These are phyloP conservation scores for Cochlearia excelsa DNA, from an alignment of 345 rosid genomes.

Conservation along the genomic window DNA sequence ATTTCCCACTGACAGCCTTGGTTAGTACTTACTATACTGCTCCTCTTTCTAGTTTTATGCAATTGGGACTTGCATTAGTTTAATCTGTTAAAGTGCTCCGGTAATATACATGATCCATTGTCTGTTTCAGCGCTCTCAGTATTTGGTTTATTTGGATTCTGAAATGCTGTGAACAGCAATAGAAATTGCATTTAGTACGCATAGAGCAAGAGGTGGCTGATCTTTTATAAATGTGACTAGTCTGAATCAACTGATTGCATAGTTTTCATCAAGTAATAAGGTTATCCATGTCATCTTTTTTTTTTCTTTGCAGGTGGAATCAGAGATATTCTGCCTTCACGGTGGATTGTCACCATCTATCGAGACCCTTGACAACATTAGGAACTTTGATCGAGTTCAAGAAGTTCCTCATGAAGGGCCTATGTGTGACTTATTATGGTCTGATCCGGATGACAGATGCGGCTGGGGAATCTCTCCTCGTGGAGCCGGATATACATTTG, in stretches of 20 bases:
- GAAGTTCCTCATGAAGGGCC: conserved; percentile 99
- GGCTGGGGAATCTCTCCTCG: conserved; percentile 99
- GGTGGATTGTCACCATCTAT: conserved; percentile 98
- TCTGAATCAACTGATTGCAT: not conserved
- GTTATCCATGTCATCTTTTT: conserved; percentile 7
- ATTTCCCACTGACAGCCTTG: conserved; percentile 96
- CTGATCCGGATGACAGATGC: conserved; percentile 97
- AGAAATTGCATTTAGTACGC: conserved; percentile 7
- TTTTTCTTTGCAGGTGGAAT: conserved; percentile 67
- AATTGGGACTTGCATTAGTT: conserved; percentile 1
- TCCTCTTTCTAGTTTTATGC: conserved; percentile 11
- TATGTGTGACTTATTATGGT: conserved; percentile 99
- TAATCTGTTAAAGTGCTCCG: not conserved
- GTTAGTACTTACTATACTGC: conserved; percentile 44
- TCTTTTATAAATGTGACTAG: not conserved
- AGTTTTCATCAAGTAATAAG: conserved; percentile 4
- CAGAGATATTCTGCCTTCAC: conserved; percentile 97
- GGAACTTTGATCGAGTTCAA: conserved; percentile 94
- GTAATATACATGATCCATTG: conserved; percentile 2
- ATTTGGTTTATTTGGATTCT: conserved; percentile 6
- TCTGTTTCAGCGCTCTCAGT: conserved; percentile 3
- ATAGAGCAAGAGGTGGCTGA: not conserved
- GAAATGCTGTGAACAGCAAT: not conserved
- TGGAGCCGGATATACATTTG: conserved; percentile 98
- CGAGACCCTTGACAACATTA: conserved; percentile 90